phyloP scores from a whole-genome alignment of 306 rosid genomes.

The Begonia loranthoides region DNA sequence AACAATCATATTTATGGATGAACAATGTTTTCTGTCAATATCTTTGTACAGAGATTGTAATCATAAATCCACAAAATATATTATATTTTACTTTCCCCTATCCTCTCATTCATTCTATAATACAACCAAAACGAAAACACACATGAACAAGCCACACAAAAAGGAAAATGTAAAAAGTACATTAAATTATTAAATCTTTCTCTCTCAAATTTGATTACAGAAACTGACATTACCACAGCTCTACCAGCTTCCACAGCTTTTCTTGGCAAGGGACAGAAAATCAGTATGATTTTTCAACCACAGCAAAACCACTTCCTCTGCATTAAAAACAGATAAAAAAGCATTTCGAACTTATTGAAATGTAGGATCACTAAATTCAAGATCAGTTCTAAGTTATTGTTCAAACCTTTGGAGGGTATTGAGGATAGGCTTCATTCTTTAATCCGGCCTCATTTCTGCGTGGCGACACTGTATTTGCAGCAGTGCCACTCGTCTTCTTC shows the following conservation, averaged over 20 bases:
- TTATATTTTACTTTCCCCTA: slow-evolving; percentile 4
- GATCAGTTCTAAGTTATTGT: not conserved
- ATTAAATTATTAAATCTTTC: not conserved
- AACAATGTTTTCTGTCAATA: not conserved
- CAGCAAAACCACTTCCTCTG: slow-evolving; percentile 87
- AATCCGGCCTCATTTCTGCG: slow-evolving; percentile 17
- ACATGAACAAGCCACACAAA: not conserved
- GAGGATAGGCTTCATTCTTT: slow-evolving; percentile 16
- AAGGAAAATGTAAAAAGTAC: slow-evolving; percentile 1
- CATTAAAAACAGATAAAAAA: slow-evolving; percentile 14
- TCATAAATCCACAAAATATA: not conserved
- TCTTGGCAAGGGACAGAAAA: slow-evolving; percentile 6
- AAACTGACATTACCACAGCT: not conserved
- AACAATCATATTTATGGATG: not conserved
- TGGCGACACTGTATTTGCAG: slow-evolving; percentile 18
- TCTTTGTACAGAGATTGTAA: not conserved
- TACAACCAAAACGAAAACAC: not conserved
- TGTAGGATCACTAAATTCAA: too few relatives aligned
- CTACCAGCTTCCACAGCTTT: not conserved
- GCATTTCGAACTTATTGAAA: not conserved
- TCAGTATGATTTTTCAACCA: slow-evolving; percentile 20
- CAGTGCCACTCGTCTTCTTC: slow-evolving; percentile 38
- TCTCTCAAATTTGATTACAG: not conserved
- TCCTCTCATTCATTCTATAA: slow-evolving; percentile 7
- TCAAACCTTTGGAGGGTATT: slow-evolving; percentile 30